Conservation (phyloP, 352 stramenopile genomes). For the Phytophthora quininea region DNA sequence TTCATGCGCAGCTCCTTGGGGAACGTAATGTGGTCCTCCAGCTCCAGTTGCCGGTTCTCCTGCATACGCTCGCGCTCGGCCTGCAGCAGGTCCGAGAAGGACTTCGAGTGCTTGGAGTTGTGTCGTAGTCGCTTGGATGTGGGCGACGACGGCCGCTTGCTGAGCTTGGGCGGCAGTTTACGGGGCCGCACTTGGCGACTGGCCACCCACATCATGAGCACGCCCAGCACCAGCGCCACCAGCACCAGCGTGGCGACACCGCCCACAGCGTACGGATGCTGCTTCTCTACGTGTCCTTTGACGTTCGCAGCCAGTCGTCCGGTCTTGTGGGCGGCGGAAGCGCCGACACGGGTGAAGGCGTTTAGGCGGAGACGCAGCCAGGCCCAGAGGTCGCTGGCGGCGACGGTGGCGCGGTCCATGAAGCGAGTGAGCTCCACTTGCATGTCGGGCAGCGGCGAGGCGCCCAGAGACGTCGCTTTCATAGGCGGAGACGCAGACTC, state of each 20-base stretch:
- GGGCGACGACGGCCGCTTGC: conserved; percentile 58
- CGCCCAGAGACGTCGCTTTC: not conserved
- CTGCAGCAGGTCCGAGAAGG: conserved; percentile 70
- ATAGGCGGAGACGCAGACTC: not conserved
- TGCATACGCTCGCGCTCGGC: conserved; percentile 66
- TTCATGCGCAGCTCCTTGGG: conserved; percentile 60
- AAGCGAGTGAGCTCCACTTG: conserved; percentile 21
- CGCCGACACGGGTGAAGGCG: conserved; percentile 19
- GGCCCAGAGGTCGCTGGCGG: conserved; percentile 21
- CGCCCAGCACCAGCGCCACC: conserved; percentile 47
- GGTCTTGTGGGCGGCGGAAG: conserved; percentile 27
- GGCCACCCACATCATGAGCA: conserved; percentile 83
- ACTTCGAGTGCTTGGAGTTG: conserved; percentile 65
- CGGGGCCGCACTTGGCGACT: conserved; percentile 79
- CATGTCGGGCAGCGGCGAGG: conserved; percentile 8
- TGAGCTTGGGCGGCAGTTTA: conserved; percentile 35
- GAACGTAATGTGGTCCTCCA: conserved; percentile 73
- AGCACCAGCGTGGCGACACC: conserved; percentile 51
- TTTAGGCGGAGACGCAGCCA: conserved; percentile 18
- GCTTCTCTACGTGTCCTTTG: conserved; percentile 30
- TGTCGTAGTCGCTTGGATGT: conserved; percentile 77
- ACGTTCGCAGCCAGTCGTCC: conserved; percentile 19
- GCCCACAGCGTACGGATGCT: conserved; percentile 54
- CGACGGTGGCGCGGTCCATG: conserved; percentile 1
- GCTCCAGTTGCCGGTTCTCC: conserved; percentile 64